Base-by-base conservation (phyloP, 192 early-diverging fungal species). In the Phycomyces nitens region DNA sequence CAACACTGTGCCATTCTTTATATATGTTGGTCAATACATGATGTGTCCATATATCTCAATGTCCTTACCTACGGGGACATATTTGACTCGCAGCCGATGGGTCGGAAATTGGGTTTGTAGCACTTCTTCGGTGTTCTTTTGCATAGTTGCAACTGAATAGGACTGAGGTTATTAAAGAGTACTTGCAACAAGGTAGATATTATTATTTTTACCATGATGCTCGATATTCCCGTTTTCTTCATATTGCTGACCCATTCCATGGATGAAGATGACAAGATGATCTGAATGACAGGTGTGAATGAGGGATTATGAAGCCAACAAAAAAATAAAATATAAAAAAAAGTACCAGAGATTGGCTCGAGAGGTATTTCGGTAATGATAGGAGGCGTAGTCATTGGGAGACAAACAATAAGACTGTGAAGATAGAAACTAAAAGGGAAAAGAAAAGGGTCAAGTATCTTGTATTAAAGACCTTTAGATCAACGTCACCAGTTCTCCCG, bases 191-290 rank as follows among this genome's bases (percentile, higher is more conserved):
- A n/a, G n/a, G n/a, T n/a, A n/a, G n/a, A n/a, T n/a, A n/a, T n/a
- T n/a, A n/a, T n/a, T n/a, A n/a, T n/a, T 43, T 22, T 51, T 75
- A 78, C 79, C 79, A 29, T 78, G 74, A 16, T 60, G 62, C 39
- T 74, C 73, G 29, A 78, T 68, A 58, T 77, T 77, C 22, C 79
- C 79, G 40, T 60, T 73, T 38, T 77, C 68, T 29, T 80, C 79
- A n/a, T 75, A 60, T 38, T 80, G 79, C 24, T 77, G 73, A 14
- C 79, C 79, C 79, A 80, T 80, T 12, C 79, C 79, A 27, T 80
- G 79, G n/a, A 80, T 75, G 26, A 80, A 75, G 68, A 80, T 78
- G 60, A 80, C 59, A 29, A 80, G 67, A 64, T 77, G 76, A 59
- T 80, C 68, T 70, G 29, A 34, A 34, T 34, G 29, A 7, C 29